Base-by-base conservation (phyloP, 176 grass and related monocot genomes). In the Saccharum officinarum region DNA sequence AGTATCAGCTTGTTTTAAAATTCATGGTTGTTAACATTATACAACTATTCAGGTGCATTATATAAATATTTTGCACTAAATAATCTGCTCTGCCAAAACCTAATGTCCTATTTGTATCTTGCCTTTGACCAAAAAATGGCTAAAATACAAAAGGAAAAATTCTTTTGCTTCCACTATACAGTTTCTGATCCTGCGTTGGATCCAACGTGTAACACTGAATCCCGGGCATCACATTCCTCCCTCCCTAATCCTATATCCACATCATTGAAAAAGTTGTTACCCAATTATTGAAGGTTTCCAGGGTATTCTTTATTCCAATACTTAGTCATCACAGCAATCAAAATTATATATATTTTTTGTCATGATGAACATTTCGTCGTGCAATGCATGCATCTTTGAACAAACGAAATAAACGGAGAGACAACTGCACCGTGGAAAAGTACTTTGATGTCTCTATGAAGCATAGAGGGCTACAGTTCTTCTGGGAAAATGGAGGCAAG, bases 161-260 rank as follows among this genome's bases (percentile, higher is more conserved):
- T 87, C 74, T 83, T 3, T 37, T 64, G 77, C 83, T 39, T 69
- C 47, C 15, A 25, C 75, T 40, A 12, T 17, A 47, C 45, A 37
- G 8, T 59, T n/a, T 42, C 67, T 31, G 6, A 65, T 44, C 55
- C 1, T 87, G 68, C 54, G 84, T 69, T 75, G 89, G 89, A 87
- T 87, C 84, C 70, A 66, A 86, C 80, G 84, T 90, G 88, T 86
- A 86, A 80, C 34, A 10, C 7, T 17, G 31, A 34, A 79, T 67
- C 18, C 17, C 10, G 16, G 30, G 38, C 4, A 68, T 47, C 49
- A 38, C 57, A 50, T 23, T 45, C 23, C 17, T 44, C 23, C 23
- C 18, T 44, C 42, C 15, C 8, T 36, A 37, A 88, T 71, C 78
- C 41, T 75, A 60, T 75, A 60, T 80, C 25, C 3, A 10, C 46